These are phyloP conservation scores for Cryptococcus amylolentus DNA, from an alignment of 1,284 basidiomycete genomes.

Conservation along the genomic window DNA sequence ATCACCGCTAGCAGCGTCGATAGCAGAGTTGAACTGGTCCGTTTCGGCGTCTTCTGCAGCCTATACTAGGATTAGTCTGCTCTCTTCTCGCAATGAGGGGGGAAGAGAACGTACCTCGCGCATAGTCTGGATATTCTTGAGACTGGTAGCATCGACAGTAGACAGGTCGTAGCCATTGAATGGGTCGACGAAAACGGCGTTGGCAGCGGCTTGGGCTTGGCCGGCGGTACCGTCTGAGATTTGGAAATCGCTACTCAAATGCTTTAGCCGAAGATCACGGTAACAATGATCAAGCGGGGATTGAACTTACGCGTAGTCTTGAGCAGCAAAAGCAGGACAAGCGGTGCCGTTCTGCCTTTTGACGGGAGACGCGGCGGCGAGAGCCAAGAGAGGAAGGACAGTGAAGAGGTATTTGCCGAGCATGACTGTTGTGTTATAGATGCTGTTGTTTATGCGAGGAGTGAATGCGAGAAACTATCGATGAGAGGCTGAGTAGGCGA, in stretches of 20 bases:
- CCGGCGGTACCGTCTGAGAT: conserved; percentile 54
- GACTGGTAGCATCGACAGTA: conserved; percentile 32
- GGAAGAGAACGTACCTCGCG: conserved; percentile 33
- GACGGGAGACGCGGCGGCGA: neutral
- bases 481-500: neutral
- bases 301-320: conserved; percentile 11
- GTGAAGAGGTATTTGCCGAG: neutral
- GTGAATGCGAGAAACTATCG: neutral
- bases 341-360: neutral
- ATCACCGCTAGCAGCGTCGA: conserved; percentile 51
- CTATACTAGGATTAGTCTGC: conserved; percentile 9
- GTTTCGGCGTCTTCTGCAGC: conserved; percentile 55
- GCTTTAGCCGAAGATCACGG: neutral
- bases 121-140: conserved; percentile 52
- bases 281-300: neutral
- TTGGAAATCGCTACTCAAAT: conserved; percentile 47
- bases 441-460: neutral
- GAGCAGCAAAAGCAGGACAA: conserved; percentile 11
- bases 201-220: conserved; percentile 51
- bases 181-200: conserved; percentile 48
- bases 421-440: neutral
- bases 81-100: neutral
- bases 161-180: conserved; percentile 49
- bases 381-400: conserved; percentile 1
- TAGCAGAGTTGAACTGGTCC: conserved; percentile 52